Conservation (phyloP, 2,329 filamentous ascomycete species). For the Colletotrichum destructivum region DNA sequence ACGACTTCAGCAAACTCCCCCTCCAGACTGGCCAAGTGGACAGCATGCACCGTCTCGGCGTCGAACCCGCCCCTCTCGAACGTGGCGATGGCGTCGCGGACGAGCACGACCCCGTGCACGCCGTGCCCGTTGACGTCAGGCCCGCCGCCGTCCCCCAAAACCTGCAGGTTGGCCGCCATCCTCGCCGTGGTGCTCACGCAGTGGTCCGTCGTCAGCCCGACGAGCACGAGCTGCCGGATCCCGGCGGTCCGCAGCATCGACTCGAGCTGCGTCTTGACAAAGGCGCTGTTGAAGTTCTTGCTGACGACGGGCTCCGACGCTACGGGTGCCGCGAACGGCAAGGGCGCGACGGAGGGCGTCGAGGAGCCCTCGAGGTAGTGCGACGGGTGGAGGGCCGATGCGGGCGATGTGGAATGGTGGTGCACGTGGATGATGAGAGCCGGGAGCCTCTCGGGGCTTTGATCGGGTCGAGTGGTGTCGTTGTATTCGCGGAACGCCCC, state of each 20-base stretch:
- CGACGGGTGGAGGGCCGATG: slow-evolving; percentile 55
- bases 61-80: slow-evolving; percentile 59
- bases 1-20: slow-evolving; percentile 61
- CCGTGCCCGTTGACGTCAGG: slow-evolving; percentile 49
- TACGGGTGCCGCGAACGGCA: slow-evolving; percentile 46
- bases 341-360: slow-evolving; percentile 50
- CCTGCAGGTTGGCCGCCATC: slow-evolving; percentile 62
- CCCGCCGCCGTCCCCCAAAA: slow-evolving; percentile 54
- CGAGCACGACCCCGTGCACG: slow-evolving; percentile 53
- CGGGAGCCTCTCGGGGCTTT: slow-evolving; percentile 4
- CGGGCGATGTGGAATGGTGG: slow-evolving; percentile 56
- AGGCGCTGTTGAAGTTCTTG: slow-evolving; percentile 63
- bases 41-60: slow-evolving; percentile 61
- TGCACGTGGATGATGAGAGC: slow-evolving; percentile 61
- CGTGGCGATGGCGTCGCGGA: slow-evolving; percentile 62
- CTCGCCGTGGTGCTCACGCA: slow-evolving; percentile 64
- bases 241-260: slow-evolving; percentile 50
- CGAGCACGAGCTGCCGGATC: slow-evolving; percentile 57
- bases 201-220: slow-evolving; percentile 63
- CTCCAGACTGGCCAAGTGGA: slow-evolving; percentile 60
- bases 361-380: slow-evolving; percentile 47
- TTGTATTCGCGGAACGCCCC: slow-evolving; percentile 45
- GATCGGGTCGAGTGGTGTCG: not conserved
- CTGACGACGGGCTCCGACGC: slow-evolving; percentile 55
- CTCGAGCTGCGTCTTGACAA: slow-evolving; percentile 62